These are phyloP conservation scores for Colletotrichum sp. DNA, from an alignment of 2,329 filamentous ascomycete genomes.

Conservation along the genomic window DNA sequence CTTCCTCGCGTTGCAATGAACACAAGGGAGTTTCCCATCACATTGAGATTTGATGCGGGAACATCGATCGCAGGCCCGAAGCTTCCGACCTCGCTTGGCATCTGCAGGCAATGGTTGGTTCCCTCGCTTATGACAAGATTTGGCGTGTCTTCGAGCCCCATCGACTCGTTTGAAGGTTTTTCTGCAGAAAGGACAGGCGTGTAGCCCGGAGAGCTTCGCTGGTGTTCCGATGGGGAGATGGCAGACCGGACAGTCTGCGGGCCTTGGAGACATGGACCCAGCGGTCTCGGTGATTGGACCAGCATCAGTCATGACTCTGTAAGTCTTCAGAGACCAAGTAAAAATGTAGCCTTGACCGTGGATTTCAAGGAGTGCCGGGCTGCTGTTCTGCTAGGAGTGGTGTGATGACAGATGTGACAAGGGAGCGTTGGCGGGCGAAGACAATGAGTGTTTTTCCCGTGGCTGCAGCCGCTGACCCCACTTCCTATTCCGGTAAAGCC, in stretches of 20 bases:
- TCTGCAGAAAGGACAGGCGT: not conserved
- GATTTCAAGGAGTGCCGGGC: not conserved
- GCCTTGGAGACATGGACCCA: not conserved
- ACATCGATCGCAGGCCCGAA: not conserved
- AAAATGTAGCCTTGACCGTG: accelerated
- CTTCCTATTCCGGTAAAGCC: not conserved
- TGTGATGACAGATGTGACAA: not conserved
- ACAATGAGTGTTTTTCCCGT: not conserved
- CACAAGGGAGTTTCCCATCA: not conserved
- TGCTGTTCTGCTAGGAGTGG: not conserved
- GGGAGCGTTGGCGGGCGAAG: not conserved
- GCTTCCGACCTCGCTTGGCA: not conserved
- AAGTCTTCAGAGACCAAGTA: not conserved
- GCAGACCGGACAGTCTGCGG: not conserved
- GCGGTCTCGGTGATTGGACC: not conserved
- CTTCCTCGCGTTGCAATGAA: accelerated
- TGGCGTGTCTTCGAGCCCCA: not conserved
- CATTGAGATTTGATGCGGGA: not conserved
- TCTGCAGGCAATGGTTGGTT: accelerated
- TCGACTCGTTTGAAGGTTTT: not conserved
- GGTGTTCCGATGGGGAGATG: not conserved
- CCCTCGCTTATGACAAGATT: not conserved
- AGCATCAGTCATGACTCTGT: accelerated
- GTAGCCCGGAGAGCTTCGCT: not conserved
- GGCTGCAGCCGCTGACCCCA: not conserved